A percentile compares a stretch with the other conserved stretches of the same genome.
phyloP scores from a whole-genome alignment of 257 asterid genomes.

The Cordia subcordata region DNA sequence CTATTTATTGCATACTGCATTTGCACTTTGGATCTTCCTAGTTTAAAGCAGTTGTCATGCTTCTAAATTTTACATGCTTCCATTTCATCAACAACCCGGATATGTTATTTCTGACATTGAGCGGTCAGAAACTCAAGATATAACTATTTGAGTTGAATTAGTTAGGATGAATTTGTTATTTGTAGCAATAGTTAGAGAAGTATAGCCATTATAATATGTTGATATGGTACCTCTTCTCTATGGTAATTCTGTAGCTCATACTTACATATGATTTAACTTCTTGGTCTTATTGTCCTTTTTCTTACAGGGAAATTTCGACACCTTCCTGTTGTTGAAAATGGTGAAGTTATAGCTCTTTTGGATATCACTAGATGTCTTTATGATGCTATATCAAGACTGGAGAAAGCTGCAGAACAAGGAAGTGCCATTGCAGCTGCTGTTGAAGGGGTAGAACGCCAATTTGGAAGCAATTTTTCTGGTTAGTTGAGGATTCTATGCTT shows the following conservation, averaged over 20 bases:
- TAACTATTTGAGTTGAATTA: no score
- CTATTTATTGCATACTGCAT: no score
- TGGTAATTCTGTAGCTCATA: not conserved
- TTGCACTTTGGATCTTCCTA: no score
- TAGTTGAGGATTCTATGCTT: constrained; percentile 22
- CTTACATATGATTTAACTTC: constrained; percentile 1
- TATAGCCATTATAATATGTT: not conserved
- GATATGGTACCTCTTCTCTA: not conserved
- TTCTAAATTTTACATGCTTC: no score
- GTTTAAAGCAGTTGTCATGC: no score
- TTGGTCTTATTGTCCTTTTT: constrained; percentile 3
- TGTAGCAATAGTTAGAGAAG: no score
- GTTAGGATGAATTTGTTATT: no score
- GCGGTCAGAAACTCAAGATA: no score
- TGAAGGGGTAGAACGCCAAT: constrained; percentile 96
- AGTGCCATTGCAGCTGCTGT: constrained; percentile 97
- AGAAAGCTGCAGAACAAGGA: constrained; percentile 97
- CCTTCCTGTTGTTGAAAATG: constrained; percentile 98
- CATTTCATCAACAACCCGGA: no score
- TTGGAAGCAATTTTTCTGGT: constrained; percentile 80
- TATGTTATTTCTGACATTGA: no score
- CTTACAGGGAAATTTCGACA: constrained; percentile 83
- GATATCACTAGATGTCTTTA: constrained; percentile 94
- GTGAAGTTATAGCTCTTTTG: constrained; percentile 89
- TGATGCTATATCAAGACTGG: constrained; percentile 97